phyloP scores from a whole-genome alignment of 305 asterid genomes.

The Fraxinus latifolia region DNA sequence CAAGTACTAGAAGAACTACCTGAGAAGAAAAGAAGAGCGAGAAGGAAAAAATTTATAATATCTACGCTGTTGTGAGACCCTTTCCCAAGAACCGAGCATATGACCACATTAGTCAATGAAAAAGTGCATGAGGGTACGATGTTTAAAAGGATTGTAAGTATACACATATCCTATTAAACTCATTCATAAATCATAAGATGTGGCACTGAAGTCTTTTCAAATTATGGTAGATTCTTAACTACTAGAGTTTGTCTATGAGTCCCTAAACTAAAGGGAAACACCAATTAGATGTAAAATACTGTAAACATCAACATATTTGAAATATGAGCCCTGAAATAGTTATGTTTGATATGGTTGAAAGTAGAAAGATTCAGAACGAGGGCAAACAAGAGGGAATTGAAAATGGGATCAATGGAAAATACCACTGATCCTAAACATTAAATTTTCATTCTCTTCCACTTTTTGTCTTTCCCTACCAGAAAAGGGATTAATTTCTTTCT shows the following conservation, averaged over 20 bases:
- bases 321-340: neutral
- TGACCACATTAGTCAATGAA: slow-evolving; percentile 5
- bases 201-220: neutral
- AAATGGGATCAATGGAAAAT: neutral
- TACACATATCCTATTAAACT: neutral
- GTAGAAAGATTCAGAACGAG: neutral
- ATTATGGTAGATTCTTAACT: neutral
- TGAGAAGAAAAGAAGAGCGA: slow-evolving; percentile 23
- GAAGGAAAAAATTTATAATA: slow-evolving; percentile 20
- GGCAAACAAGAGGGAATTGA: neutral
- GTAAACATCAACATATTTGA: neutral
- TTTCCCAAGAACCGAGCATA: neutral
- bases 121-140: slow-evolving; percentile 11
- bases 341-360: neutral
- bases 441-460: neutral
- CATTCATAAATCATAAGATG: slow-evolving; percentile 16
- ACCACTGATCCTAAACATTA: neutral
- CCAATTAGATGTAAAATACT: neutral
- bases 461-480: neutral
- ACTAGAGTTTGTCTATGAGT: neutral
- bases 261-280: neutral
- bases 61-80: neutral
- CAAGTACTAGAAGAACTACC: slow-evolving; percentile 98
- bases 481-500: neutral
- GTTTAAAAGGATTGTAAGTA: neutral